Conservation (phyloP, 2,329 filamentous ascomycete genomes). For the Dryadomyces quercivorus region DNA sequence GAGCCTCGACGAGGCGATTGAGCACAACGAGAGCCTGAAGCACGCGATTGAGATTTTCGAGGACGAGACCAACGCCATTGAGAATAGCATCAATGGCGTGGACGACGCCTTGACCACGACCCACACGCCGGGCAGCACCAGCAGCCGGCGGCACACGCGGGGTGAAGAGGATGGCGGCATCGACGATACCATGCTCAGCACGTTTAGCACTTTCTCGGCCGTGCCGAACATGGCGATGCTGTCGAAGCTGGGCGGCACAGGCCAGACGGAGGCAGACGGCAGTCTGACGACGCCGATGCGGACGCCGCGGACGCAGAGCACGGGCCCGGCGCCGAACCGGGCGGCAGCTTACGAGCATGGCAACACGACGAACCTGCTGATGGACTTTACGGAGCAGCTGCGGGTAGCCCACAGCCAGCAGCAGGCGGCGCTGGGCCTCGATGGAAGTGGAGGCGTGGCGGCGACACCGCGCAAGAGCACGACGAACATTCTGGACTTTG, state of each 20-base stretch:
- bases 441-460: slow-evolving; percentile 7
- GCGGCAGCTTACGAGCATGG: slow-evolving; percentile 35
- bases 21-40: slow-evolving; percentile 42
- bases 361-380: slow-evolving; percentile 65
- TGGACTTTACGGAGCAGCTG: slow-evolving; percentile 77
- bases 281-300: slow-evolving; percentile 18
- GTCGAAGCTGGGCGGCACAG: neutral
- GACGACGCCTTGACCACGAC: slow-evolving; percentile 9
- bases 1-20: slow-evolving; percentile 39
- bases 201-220: slow-evolving; percentile 80
- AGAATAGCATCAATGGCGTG: slow-evolving; percentile 12
- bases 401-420: slow-evolving; percentile 28
- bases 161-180: slow-evolving; percentile 32
- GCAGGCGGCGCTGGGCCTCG: slow-evolving; percentile 7
- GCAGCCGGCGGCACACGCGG: slow-evolving; percentile 4
- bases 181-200: slow-evolving; percentile 67
- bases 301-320: slow-evolving; percentile 2
- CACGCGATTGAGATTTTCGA: slow-evolving; percentile 52
- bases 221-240: slow-evolving; percentile 47
- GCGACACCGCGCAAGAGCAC: slow-evolving; percentile 39
- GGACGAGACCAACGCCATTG: slow-evolving; percentile 29
- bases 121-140: slow-evolving; percentile 26
- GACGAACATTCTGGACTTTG: slow-evolving; percentile 72
- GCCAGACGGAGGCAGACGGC: slow-evolving; percentile 43
- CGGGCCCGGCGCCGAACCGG: slow-evolving; percentile 19